Base-by-base conservation (phyloP, 768 basidiomycete genomes). In the Termitomyces sp. region DNA sequence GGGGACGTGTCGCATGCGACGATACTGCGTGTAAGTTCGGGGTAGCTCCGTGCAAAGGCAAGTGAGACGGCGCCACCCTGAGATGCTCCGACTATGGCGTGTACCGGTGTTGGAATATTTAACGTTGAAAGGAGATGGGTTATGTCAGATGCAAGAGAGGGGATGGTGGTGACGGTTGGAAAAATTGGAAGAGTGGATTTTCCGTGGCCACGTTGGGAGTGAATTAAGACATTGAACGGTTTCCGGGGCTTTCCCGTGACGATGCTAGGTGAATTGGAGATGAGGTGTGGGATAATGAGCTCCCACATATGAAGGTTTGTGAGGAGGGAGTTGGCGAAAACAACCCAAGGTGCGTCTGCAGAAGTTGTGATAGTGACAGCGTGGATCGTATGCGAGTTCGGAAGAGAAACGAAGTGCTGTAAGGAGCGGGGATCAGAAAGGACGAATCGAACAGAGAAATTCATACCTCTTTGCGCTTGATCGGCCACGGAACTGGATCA, bases 171-270 rank as follows among this genome's bases (percentile, higher is more conserved):
- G 18, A 57, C 54, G 3, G 33, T 63, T 32, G 30, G 56, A 22
- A 30, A 77, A 68, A 42, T 75, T 59, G 73, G 51, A 6, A 53
- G 38, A 40, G 38, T 71, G n/a, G 80, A 80, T 28, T 63, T 60
- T 0, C 80, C 80, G 56, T 83, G 81, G 6, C 82, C 82, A 14
- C 81, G 74, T 61, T 82, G 81, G 14, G 77, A 79, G 56, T 81
- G 77, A 1, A 81, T 62, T 12, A 83, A 66, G 22, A 83, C 65
- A 65, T 83, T 83, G 67, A 72, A 79, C 7, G 63, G 44, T 12
- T 67, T 66, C 4, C 56, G 62, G 20, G 61, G 56, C 43, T 63
- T 65, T 36, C 63, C 63, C 47, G 52, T 57, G 47, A 61, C 55
- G n/a, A 61, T 50, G 38, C 53, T 58, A 36, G 36, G 58, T 13